phyloP scores from a whole-genome alignment of 164 flowering plant species.

The Stephania japonica region DNA sequence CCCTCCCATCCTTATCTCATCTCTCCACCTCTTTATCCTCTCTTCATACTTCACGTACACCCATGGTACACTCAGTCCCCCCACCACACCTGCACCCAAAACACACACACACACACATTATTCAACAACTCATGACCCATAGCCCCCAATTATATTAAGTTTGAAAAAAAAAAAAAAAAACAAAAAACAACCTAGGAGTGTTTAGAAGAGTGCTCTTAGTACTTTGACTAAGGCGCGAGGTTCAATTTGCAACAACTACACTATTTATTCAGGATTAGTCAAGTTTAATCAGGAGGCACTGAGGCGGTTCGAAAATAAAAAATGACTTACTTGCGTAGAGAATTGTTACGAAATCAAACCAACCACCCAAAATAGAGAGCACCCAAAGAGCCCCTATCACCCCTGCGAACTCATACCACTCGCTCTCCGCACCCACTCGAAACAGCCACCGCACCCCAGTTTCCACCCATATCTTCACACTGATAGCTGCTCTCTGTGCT shows the following conservation, averaged over 20 bases:
- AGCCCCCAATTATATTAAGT: background rate
- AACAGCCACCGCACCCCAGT: constrained; percentile 35
- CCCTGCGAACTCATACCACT: constrained; percentile 30
- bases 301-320: too few species aligned
- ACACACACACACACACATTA: background rate
- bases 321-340: constrained; percentile 29
- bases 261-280: too few species aligned
- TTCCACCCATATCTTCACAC: constrained; percentile 17
- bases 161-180: too few species aligned
- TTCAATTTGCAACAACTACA: too few species aligned
- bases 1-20: constrained; percentile 18
- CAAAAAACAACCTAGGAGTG: constrained; percentile 4
- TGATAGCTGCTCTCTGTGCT: constrained; percentile 13
- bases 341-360: constrained; percentile 37
- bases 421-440: constrained; percentile 30
- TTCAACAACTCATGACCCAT: background rate
- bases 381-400: constrained; percentile 24
- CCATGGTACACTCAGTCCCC: constrained; percentile 40
- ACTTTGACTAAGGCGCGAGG: too few species aligned
- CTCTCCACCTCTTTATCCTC: constrained; percentile 23
- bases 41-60: constrained; percentile 37
- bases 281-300: too few species aligned
- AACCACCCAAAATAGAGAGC: constrained; percentile 31
- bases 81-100: constrained; percentile 14
- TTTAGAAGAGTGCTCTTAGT: too few species aligned